Base-by-base conservation (phyloP, 2,329 filamentous ascomycete genomes). In the Cryphonectria parasitica region DNA sequence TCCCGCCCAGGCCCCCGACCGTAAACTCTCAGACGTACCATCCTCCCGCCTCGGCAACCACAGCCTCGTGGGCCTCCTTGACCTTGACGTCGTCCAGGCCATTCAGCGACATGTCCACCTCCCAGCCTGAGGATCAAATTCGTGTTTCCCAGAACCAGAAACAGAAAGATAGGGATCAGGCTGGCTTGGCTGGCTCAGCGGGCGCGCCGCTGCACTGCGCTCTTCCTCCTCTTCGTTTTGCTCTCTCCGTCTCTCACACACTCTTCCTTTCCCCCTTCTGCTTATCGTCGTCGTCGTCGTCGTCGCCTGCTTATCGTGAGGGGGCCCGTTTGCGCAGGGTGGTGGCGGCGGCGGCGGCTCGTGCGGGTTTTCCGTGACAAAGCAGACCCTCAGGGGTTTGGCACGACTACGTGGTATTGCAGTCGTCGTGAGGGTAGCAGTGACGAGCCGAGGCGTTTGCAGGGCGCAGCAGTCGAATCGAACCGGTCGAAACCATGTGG, bases 71-170 rank as follows among this genome's bases (percentile, higher is more conserved):
- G 77, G 95, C 94, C 83, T 97, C 93, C 82, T 90, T 89, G 82
- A 99, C 88, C 79, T 89, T 88, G 76, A 88, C 84, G 83, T 90
- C 88, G 84, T 98, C 95, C 83, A 98, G 87, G 75, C 96, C 96
- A 90, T 97, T 97, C 82, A 98, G 87, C 86, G 95, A 98, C 95
- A 98, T 98, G 75, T 80, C 80, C 75, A 72, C 34, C 39, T 39
- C 31, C 34, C 64, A 25, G 64, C 58, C 22, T 39, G 34, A 61
- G 22, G 31, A 10, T 60, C 56, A 60, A 60, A 36, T 19, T 34
- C 31, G 56, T 60, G 56, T 36, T 60, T 60, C 28, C 54, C 25
- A 60, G 56, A 36, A 31, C 13, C 45, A 10, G 19, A 49, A n/a
- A 49, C 45, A n/a, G 45, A 11, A 49, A 19, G 45, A 49, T 49